Conservation (phyloP, 2,329 filamentous ascomycete species). For the Cyclaneusma minus region DNA sequence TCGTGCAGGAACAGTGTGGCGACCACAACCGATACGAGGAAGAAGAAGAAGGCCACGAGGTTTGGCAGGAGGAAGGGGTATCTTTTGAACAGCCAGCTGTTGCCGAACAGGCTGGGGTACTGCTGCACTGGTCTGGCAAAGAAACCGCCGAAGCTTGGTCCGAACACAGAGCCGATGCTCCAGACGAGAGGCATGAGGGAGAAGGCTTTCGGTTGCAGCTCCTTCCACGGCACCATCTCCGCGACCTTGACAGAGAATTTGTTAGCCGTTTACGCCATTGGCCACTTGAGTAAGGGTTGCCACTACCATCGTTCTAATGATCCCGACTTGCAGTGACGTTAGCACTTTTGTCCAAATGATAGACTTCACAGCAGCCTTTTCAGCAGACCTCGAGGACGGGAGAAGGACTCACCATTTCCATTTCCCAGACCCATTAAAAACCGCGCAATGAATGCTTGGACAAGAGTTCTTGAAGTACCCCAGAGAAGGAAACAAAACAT, state of each 20-base stretch:
- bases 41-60: slow-evolving; percentile 56
- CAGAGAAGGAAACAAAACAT: slow-evolving; percentile 68
- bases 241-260: too few relatives aligned
- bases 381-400: too few relatives aligned
- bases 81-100: slow-evolving; percentile 47
- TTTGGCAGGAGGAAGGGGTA: slow-evolving; percentile 77
- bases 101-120: slow-evolving; percentile 51
- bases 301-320: slow-evolving; percentile 72
- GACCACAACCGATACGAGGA: slow-evolving; percentile 54
- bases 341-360: slow-evolving; percentile 4
- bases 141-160: slow-evolving; percentile 68
- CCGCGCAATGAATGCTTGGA: slow-evolving; percentile 61
- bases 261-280: too few relatives aligned
- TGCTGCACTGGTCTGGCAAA: slow-evolving; percentile 61
- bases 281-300: too few relatives aligned
- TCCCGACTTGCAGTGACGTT: slow-evolving; percentile 55
- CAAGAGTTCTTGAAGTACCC: slow-evolving; percentile 61
- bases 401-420: slow-evolving; percentile 47
- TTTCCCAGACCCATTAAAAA: slow-evolving; percentile 65
- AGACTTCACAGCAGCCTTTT: too few relatives aligned
- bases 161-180: slow-evolving; percentile 71
- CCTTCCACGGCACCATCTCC: slow-evolving; percentile 73
- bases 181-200: slow-evolving; percentile 79
- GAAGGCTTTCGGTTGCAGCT: slow-evolving; percentile 72
- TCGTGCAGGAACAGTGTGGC: slow-evolving; percentile 69